Base-by-base conservation (phyloP, 2,329 filamentous ascomycete genomes). In the Achaetomium macrosporum region DNA sequence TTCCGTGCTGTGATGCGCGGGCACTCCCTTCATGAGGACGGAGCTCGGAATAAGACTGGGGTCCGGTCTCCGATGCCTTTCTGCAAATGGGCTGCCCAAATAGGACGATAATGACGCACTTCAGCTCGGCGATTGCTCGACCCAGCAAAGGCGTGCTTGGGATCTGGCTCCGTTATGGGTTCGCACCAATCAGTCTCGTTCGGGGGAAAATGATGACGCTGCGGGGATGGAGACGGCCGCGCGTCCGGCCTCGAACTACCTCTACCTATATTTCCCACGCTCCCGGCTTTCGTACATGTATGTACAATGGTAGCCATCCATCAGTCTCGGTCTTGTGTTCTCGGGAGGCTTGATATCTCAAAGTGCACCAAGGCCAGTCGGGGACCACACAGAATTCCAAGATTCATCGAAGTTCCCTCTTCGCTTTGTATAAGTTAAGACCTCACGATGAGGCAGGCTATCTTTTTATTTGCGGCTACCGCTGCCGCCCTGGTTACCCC, bases 401-500 rank as follows among this genome's bases (percentile, higher is more conserved):
- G n/a, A 25, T 25, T 25, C 4, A 7, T 25, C 25, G 7, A 4
- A 25, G 25, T 20, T 13, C 17, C 12, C 17, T 17, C n/a, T 15
- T 5, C 16, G 12, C 35, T 17, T 11, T 16, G 19, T 35, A 13
- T 42, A 46, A 48, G 45, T 13, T 16, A 19, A 33, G 41, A 13
- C 20, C 2, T n/a, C 11, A 47, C 25, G 8, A 61, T 58, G 55
- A 61, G 47, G 50, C 50, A 19, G 33, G 16, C 33, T 31, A 20
- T 53, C 12, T 5, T 57, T 12, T 42, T 57, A 5, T 53, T 56
- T n/a, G 57, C 55, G 12, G 57, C 51, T 19, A 51, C 44, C 7
- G 55, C 59, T 41, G 53, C 57, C 17, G 55, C 50, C 16, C 42
- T 60, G n/a, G 51, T 53, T 40, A 49, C 48, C 35, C 48, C 39